Percentiles rank a stretch among this genome's conserved stretches.
These are phyloP conservation scores for Globisporangium apiculatum DNA, from an alignment of 352 stramenopile species.

Conservation along the genomic window DNA sequence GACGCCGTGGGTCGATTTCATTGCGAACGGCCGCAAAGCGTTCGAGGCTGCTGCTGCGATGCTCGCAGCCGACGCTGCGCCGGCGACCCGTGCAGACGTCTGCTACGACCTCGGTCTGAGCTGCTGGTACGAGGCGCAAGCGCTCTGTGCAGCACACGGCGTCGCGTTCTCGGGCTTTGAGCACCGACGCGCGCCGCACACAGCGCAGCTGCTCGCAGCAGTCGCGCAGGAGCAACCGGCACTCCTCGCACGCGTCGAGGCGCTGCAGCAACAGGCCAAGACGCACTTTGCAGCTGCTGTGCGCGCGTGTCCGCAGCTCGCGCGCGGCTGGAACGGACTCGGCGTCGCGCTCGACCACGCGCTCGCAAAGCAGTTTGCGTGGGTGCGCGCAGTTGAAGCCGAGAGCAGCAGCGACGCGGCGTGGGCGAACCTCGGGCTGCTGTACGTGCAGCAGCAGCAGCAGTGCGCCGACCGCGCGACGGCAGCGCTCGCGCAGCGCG, in stretches of 20 bases:
- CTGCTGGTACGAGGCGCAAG: constrained; percentile 75
- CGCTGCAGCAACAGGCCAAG: constrained; percentile 25
- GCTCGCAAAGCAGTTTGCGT: constrained; percentile 77
- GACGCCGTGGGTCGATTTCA: constrained; percentile 50
- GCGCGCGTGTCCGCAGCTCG: constrained; percentile 31
- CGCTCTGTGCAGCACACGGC: constrained; percentile 24
- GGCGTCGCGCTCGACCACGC: constrained; percentile 50
- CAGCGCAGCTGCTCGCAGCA: not conserved
- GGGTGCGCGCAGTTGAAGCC: constrained; percentile 55
- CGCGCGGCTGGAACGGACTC: constrained; percentile 73
- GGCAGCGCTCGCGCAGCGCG: constrained; percentile 52
- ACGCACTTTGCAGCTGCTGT: constrained; percentile 45
- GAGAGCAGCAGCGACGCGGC: constrained; percentile 48
- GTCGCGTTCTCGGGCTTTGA: constrained; percentile 39
- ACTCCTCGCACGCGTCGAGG: constrained; percentile 9
- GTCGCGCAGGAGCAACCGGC: not conserved
- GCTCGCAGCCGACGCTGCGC: constrained; percentile 5
- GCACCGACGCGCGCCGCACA: constrained; percentile 1
- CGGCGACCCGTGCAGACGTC: constrained; percentile 24
- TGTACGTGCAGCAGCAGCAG: constrained; percentile 54
- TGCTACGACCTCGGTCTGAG: constrained; percentile 66
- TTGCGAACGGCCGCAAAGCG: constrained; percentile 40
- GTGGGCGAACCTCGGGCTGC: constrained; percentile 83
- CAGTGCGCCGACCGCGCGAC: constrained; percentile 11
- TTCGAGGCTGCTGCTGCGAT: constrained; percentile 37